Percentiles rank a stretch among this genome's conserved stretches.
phyloP scores from a whole-genome alignment of 73 alveolate genomes.

The Tetrahymena malaccensis region DNA sequence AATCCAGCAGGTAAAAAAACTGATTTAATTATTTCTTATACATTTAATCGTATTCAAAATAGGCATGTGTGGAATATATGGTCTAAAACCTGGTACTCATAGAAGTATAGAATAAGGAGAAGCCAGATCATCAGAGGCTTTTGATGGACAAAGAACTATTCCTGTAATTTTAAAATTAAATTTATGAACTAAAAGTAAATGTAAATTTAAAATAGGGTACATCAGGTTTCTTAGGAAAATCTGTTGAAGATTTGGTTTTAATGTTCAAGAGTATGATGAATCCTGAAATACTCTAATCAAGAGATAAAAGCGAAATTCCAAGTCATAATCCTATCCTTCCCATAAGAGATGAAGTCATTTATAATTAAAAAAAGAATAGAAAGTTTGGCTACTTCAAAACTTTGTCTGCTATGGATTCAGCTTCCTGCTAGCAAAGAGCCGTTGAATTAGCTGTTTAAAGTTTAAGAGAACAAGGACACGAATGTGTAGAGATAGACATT shows the following conservation, averaged over 20 bases:
- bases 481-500: constrained; percentile 20
- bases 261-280: constrained; percentile 1
- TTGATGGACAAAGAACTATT: constrained; percentile 50
- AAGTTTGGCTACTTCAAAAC: constrained; percentile 63
- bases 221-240: constrained; percentile 51
- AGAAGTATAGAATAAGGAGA: neutral
- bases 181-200: neutral
- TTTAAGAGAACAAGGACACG: constrained; percentile 36
- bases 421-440: constrained; percentile 41
- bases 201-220: neutral
- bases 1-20: constrained; percentile 39
- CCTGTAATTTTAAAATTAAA: constrained; percentile 25
- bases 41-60: neutral
- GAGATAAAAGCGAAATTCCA: neutral
- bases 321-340: neutral
- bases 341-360: neutral
- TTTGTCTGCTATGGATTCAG: neutral
- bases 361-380: constrained; percentile 13
- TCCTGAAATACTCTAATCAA: neutral
- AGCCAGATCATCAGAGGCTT: constrained; percentile 43
- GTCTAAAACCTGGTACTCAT: neutral
- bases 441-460: constrained; percentile 25
- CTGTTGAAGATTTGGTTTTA: constrained; percentile 46
- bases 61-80: neutral
- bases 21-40: neutral